Conservation (phyloP, 257 asterid species). For the Prunella vulgaris region DNA sequence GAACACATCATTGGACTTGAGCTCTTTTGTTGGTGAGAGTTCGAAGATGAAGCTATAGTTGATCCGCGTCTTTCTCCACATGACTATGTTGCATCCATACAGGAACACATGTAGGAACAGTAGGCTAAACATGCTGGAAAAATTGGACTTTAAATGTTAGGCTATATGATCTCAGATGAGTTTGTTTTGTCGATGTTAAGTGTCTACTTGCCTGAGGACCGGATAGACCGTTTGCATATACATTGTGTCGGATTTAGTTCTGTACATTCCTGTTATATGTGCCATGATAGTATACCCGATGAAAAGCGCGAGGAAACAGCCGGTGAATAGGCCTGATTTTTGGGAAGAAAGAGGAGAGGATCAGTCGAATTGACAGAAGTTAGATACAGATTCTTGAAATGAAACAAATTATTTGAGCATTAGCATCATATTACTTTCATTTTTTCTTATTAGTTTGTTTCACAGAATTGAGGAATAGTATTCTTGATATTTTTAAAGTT, state of each 20-base stretch:
- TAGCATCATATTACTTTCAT: background rate
- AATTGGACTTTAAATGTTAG: constrained; percentile 2
- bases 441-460: background rate
- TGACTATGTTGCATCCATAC: constrained; percentile 84
- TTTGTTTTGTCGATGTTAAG: background rate
- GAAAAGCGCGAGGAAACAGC: constrained; percentile 72
- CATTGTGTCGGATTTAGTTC: constrained; percentile 45
- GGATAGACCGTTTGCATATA: constrained; percentile 97
- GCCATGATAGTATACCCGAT: constrained; percentile 81
- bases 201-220: constrained; percentile 65
- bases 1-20: constrained; percentile 71
- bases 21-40: constrained; percentile 54
- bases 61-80: constrained; percentile 84
- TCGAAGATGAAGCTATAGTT: constrained; percentile 89
- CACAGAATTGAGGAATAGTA: background rate
- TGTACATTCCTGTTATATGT: constrained; percentile 68
- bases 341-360: background rate
- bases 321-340: constrained; percentile 67
- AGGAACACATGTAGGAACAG: constrained; percentile 74
- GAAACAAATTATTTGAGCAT: background rate
- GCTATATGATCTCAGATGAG: background rate
- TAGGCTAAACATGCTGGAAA: constrained; percentile 90
- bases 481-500: constrained; percentile 21
- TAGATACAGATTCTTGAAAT: background rate
- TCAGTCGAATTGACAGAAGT: background rate